Conservation (phyloP, 2,329 filamentous ascomycete genomes). For the Xylariaceae sp. region DNA sequence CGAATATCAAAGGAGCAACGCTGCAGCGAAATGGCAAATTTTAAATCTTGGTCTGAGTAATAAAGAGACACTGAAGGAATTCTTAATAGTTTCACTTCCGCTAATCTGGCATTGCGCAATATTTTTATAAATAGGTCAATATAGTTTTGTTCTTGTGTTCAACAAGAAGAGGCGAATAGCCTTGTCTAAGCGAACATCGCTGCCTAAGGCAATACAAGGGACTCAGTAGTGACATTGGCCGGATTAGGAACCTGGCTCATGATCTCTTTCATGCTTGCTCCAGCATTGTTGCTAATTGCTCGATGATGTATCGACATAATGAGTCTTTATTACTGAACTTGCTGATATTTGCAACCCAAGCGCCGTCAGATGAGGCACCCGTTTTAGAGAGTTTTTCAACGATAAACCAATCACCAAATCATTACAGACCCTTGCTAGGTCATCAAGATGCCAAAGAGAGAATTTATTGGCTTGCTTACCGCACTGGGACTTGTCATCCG, state of each 20-base stretch:
- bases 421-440: slow-evolving; percentile 29
- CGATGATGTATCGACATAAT: slow-evolving; percentile 31
- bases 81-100: slow-evolving; percentile 12
- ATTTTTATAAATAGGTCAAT: slow-evolving; percentile 11
- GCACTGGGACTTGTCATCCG: slow-evolving; percentile 33
- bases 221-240: slow-evolving; percentile 17
- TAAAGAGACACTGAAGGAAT: slow-evolving; percentile 16
- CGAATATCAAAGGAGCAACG: neutral
- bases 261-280: slow-evolving; percentile 33
- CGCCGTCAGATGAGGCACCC: neutral
- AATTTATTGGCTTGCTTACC: slow-evolving; percentile 32
- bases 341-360: slow-evolving; percentile 32
- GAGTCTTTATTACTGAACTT: slow-evolving; percentile 36
- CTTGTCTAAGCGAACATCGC: slow-evolving; percentile 12
- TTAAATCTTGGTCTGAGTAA: neutral
- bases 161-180: slow-evolving; percentile 16
- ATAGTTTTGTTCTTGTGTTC: slow-evolving; percentile 1
- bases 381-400: slow-evolving; percentile 17
- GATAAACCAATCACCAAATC: slow-evolving; percentile 23
- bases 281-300: slow-evolving; percentile 32
- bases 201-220: slow-evolving; percentile 3
- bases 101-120: slow-evolving; percentile 6
- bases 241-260: slow-evolving; percentile 34
- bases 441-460: slow-evolving; percentile 34
- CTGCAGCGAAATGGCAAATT: neutral